A percentile compares a stretch with the other conserved stretches of the same genome.
Conservation (phyloP, 176 grass and related monocot species). For the Hsuehochloa calcarea region DNA sequence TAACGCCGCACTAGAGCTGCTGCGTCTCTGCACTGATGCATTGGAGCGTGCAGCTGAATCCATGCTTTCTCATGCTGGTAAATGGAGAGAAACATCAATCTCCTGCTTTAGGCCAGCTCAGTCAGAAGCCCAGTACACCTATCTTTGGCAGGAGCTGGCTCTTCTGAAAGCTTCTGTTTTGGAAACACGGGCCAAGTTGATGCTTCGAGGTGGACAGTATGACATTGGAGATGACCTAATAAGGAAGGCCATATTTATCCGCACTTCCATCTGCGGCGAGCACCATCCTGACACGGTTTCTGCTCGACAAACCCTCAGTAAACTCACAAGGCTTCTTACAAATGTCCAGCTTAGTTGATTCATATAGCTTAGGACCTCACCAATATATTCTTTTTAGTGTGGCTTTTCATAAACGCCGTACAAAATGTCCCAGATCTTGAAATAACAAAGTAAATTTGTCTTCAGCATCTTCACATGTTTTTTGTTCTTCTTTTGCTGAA, state of each 20-base stretch:
- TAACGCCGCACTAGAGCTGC: slow-evolving; percentile 68
- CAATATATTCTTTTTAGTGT: slow-evolving; percentile 62
- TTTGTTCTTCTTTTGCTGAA: slow-evolving; percentile 12
- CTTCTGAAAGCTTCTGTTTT: slow-evolving; percentile 85
- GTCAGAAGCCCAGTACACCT: slow-evolving; percentile 53
- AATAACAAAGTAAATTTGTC: slow-evolving; percentile 59
- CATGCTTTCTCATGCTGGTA: slow-evolving; percentile 71
- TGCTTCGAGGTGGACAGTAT: slow-evolving; percentile 90
- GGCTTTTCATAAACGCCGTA: slow-evolving; percentile 37
- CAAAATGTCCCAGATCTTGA: slow-evolving; percentile 47
- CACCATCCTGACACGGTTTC: slow-evolving; percentile 88
- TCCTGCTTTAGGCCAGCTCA: slow-evolving; percentile 55
- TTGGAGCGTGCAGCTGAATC: slow-evolving; percentile 76
- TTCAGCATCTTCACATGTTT: slow-evolving; percentile 10
- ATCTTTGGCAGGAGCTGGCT: slow-evolving; percentile 92
- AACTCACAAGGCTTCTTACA: slow-evolving; percentile 96
- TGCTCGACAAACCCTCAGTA: slow-evolving; percentile 89
- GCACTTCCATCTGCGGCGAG: slow-evolving; percentile 87
- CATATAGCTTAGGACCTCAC: slow-evolving; percentile 60
- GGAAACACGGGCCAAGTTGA: slow-evolving; percentile 86
- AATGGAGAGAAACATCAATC: slow-evolving; percentile 65
- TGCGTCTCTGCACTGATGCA: slow-evolving; percentile 70
- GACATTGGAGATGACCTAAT: slow-evolving; percentile 88
- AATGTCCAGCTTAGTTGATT: slow-evolving; percentile 93
- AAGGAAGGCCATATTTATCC: slow-evolving; percentile 92